Conservation (phyloP, 768 basidiomycete species). For the Lenzites betulinus region DNA sequence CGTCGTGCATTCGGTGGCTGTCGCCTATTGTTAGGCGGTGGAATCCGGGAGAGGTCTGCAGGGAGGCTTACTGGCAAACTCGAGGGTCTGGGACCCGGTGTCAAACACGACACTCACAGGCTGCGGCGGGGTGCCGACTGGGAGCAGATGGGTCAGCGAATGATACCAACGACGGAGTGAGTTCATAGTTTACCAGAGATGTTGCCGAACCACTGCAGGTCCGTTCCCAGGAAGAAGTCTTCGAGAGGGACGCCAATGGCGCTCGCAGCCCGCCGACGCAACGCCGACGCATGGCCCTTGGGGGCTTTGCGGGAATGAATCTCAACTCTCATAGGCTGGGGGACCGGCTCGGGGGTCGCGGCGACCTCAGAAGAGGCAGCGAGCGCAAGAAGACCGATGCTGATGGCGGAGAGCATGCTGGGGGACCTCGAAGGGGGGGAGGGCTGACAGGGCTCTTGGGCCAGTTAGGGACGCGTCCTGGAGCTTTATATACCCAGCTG, state of each 20-base stretch:
- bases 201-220: slow-evolving; percentile 63
- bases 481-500: neutral
- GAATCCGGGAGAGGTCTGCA: neutral
- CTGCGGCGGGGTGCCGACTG: slow-evolving; percentile 59
- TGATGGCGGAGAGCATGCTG: slow-evolving; percentile 8
- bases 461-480: no score
- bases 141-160: no score
- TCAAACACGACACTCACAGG: slow-evolving; percentile 53
- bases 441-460: neutral
- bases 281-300: slow-evolving; percentile 10
- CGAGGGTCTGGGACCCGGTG: slow-evolving; percentile 51
- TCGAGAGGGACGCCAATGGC: slow-evolving; percentile 47
- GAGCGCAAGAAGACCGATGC: slow-evolving; percentile 12
- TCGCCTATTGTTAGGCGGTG: neutral
- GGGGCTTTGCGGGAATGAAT: slow-evolving; percentile 26
- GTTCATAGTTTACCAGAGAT: slow-evolving; percentile 39
- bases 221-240: slow-evolving; percentile 58
- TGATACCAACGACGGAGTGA: neutral
- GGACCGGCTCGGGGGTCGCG: slow-evolving; percentile 7
- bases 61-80: slow-evolving; percentile 46
- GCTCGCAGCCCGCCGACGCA: slow-evolving; percentile 26
- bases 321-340: slow-evolving; percentile 20
- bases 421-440: neutral
- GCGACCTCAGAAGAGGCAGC: slow-evolving; percentile 7
- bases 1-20: slow-evolving; percentile 46